Evolutionary conservation across 768 basidiomycete genomes (phyloP), one percentile per base, ranked within the genome.

Genomic region (Collybiopsis confluens): DNA sequence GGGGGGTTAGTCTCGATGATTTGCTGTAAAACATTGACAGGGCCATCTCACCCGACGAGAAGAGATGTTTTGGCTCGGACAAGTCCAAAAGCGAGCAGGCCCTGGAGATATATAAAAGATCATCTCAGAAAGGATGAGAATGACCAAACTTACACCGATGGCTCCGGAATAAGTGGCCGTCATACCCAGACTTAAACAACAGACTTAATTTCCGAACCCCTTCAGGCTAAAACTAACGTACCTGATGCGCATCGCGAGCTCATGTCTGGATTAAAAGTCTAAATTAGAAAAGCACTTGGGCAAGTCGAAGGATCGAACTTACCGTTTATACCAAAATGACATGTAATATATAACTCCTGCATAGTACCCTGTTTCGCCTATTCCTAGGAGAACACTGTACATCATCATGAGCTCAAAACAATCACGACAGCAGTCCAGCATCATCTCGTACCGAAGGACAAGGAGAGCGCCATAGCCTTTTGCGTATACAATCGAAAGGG

Each of bases 311-410:
- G 16, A 30, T 20, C 5, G 9, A 13, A 30, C 57, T 28, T 24
- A 64, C 64, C 63, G 54, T 49, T 60, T 65, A 55, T 79, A 80
- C 81, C 81, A 82, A 62, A 82, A 82, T 0, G 80, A 81, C 30
- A 81, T 62, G 58, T 82, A 82, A 56, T 82, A 82, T 4, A 82
- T 81, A 75, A 81, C 77, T 6, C 80, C 81, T 1, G 80, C 79
- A 55, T 82, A 82, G 55, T 76, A 82, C 0, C 81, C 81, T 0
- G 80, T 79, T 59, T 82, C 81, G 6, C 81, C 81, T n/a, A 82
- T 80, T 8, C 81, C 81, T 58, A 82, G 67, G 4, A 82, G 62
- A 1, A 83, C 76, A 20, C 81, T 80, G 54, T 9, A 13, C 15
- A 45, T 11, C 9, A 9, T n/a, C 24, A 11, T 15, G 28, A 5